Evolutionary conservation across 1,284 basidiomycete genomes (phyloP).

Genomic region (Cutaneotrichosporon daszewskae): DNA sequence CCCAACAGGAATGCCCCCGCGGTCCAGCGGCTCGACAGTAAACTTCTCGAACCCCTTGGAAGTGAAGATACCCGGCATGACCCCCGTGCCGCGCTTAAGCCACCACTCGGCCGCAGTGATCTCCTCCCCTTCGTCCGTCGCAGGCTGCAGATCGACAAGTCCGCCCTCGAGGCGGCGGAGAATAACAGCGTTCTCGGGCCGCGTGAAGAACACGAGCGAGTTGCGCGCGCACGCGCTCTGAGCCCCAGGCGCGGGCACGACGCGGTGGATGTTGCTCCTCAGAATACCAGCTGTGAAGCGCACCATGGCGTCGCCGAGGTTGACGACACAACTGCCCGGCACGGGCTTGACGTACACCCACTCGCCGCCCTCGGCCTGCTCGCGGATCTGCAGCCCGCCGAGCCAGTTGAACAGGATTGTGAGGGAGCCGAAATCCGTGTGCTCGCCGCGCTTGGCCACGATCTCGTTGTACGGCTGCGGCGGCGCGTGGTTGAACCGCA

Average conservation of each 20-base stretch:
- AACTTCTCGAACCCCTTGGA: constrained; percentile 20
- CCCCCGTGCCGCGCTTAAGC: constrained; percentile 24
- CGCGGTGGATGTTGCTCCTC: constrained; percentile 29
- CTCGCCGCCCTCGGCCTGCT: constrained; percentile 54
- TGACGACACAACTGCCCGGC: constrained; percentile 58
- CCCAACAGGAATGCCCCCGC: too few species aligned
- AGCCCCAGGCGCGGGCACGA: constrained; percentile 49
- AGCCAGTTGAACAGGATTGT: constrained; percentile 53
- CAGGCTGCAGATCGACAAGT: constrained; percentile 23
- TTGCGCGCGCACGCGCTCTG: constrained; percentile 54
- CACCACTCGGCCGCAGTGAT: constrained; percentile 31
- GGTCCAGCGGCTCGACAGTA: too few species aligned
- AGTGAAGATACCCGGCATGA: constrained; percentile 23
- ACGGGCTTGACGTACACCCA: constrained; percentile 67
- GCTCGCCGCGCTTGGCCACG: constrained; percentile 18
- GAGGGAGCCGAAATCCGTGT: constrained; percentile 28
- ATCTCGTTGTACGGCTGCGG: constrained; percentile 16
- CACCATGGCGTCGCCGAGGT: constrained; percentile 57
- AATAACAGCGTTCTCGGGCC: constrained; percentile 56
- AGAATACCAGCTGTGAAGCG: constrained; percentile 59
- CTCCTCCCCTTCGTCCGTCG: constrained; percentile 10
- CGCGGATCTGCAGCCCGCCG: constrained; percentile 65
- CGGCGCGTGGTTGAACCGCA: constrained; percentile 56
- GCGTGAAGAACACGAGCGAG: constrained; percentile 60
- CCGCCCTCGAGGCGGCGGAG: constrained; percentile 28